Conservation (phyloP, 2,329 filamentous ascomycete species). For the Karstenula rhodostoma region DNA sequence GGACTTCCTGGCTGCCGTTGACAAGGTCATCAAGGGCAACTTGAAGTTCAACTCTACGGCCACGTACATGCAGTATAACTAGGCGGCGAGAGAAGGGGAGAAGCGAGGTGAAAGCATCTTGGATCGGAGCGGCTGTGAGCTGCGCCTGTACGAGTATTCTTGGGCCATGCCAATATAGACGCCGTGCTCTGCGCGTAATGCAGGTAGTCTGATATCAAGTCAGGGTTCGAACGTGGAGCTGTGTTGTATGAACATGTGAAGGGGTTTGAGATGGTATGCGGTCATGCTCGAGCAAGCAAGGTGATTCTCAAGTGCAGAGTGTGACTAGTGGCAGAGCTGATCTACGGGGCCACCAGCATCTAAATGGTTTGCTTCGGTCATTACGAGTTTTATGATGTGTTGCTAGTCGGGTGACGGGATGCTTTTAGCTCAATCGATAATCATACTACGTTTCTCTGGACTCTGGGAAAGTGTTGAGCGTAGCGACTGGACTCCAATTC, state of each 20-base stretch:
- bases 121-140: slow-evolving; percentile 6
- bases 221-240: not conserved
- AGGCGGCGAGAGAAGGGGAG: slow-evolving; percentile 47
- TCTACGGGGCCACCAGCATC: too few relatives aligned
- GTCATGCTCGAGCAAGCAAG: not conserved
- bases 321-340: too few relatives aligned
- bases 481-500: too few relatives aligned
- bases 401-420: too few relatives aligned
- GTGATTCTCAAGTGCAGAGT: not conserved
- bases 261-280: too few relatives aligned
- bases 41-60: slow-evolving; percentile 99
- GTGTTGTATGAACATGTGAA: not conserved
- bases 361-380: too few relatives aligned
- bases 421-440: too few relatives aligned
- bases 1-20: slow-evolving; percentile 96
- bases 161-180: slow-evolving; percentile 3
- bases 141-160: slow-evolving; percentile 13
- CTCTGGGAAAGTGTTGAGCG: too few relatives aligned
- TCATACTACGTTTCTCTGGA: too few relatives aligned
- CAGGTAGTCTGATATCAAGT: slow-evolving; percentile 12
- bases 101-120: not conserved
- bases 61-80: slow-evolving; percentile 99
- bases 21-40: slow-evolving; percentile 99
- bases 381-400: too few relatives aligned
- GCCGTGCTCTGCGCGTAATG: slow-evolving; percentile 14